phyloP scores from a whole-genome alignment of 2,329 filamentous ascomycete genomes.

The Botrytis fragariae region DNA sequence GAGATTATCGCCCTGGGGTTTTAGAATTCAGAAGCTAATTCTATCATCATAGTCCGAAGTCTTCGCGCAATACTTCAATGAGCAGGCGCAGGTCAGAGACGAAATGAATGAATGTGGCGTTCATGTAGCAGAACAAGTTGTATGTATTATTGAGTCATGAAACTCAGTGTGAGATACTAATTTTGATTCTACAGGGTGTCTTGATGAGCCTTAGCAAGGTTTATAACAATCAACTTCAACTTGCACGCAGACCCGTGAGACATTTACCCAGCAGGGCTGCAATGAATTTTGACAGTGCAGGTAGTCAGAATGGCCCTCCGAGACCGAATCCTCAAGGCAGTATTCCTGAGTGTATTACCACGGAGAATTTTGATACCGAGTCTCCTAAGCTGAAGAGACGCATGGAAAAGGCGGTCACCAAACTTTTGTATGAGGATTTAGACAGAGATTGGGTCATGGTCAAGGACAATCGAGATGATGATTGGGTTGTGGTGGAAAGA shows the following conservation, averaged over 20 bases:
- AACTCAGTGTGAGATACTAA: not conserved
- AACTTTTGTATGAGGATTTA: not conserved
- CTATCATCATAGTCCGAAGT: not conserved
- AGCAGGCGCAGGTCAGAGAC: not conserved
- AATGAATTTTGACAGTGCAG: fast-evolving
- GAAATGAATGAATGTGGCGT: not conserved
- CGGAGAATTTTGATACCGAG: not conserved
- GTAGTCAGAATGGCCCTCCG: not conserved
- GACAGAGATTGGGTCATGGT: not conserved
- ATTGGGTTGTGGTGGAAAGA: not conserved
- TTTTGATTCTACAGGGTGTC: not conserved
- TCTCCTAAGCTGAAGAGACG: not conserved
- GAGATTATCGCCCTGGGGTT: too few species aligned
- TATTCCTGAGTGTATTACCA: too few species aligned
- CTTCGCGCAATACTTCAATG: not conserved
- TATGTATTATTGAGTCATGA: not conserved
- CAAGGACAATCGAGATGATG: not conserved
- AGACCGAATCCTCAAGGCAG: not conserved
- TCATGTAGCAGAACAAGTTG: not conserved
- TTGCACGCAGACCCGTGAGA: not conserved
- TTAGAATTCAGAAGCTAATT: not conserved
- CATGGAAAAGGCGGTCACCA: not conserved
- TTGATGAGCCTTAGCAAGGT: not conserved
- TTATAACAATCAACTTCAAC: not conserved
- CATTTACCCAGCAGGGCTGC: fast-evolving